Evolutionary conservation across 169 alveolate species (phyloP).

Genomic region (Perkinsus olseni): DNA sequence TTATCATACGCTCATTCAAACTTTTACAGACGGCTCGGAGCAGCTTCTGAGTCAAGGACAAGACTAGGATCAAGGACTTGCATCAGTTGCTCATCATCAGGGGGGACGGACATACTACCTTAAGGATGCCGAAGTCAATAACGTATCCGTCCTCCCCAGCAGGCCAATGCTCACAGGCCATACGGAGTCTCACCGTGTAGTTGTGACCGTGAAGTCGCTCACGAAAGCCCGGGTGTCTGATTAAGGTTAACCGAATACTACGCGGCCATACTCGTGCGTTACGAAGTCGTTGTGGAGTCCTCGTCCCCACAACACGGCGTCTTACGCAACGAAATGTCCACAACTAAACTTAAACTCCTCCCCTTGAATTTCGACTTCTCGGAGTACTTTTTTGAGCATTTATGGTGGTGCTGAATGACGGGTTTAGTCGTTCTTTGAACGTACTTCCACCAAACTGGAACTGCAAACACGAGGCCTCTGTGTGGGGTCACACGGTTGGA

Average conservation of each 20-base stretch:
- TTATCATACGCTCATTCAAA: slow-evolving; percentile 11
- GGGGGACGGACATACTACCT: not conserved
- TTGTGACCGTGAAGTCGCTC: slow-evolving; percentile 34
- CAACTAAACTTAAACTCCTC: slow-evolving; percentile 20
- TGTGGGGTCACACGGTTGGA: no score
- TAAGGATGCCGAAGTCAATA: slow-evolving; percentile 22
- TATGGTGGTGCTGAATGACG: not conserved
- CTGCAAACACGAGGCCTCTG: no score
- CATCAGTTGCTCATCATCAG: not conserved
- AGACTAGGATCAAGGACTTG: not conserved
- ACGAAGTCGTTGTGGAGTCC: no score
- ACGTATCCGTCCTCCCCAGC: slow-evolving; percentile 30
- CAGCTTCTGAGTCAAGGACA: not conserved
- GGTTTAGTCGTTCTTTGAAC: no score
- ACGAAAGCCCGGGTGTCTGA: slow-evolving; percentile 18
- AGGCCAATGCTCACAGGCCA: slow-evolving; percentile 8
- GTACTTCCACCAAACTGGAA: no score
- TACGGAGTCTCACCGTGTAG: slow-evolving; percentile 16
- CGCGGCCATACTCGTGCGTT: no score
- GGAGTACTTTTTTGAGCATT: not conserved
- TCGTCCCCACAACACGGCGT: no score
- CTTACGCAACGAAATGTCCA: slow-evolving; percentile 28
- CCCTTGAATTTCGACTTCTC: slow-evolving; percentile 8
- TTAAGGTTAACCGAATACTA: no score
- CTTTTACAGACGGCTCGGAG: not conserved